Base-by-base conservation (phyloP, 768 basidiomycete species). In the Lactifluus rugatus region DNA sequence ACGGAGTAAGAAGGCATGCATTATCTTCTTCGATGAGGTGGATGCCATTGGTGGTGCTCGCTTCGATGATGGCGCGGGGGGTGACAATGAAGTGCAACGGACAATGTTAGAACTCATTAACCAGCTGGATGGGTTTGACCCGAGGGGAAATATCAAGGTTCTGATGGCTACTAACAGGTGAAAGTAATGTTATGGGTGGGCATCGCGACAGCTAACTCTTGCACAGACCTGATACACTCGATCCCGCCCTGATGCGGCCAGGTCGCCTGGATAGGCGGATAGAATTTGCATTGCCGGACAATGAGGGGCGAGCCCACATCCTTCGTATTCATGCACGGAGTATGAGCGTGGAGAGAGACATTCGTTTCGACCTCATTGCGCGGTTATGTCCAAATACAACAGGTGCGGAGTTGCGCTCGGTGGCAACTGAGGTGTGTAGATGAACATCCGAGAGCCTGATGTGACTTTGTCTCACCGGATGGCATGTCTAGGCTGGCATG, bases 21-120 rank as follows among this genome's bases (percentile, higher is more conserved):
- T 99, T 69, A 97, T 99, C 68, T 99, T 99, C 75, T 98, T 99
- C 64, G 96, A 99, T 66, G 96, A 98, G 77, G 84, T 99, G 14
- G 96, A 98, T 66, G 96, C 96, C 47, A 92, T 98, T 60, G 96
- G 96, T 70, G 96, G 96, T 54, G 96, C 96, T 17, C 82, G 96
- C 49, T 96, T 95, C 67, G 96, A 98, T 67, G 96, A 99, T 68
- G 96, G 96, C 54, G 96, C 94, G 32, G 96, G 96, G 36, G 96
- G 96, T 32, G 96, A 99, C 65, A 98, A 99, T 67, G 96, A 99
- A 69, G 96, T 99, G 44, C 96, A 99, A 73, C 76, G 96, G 70
- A 99, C 96, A 11, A 99, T 99, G 96, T 76, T 99, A 76, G 96
- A 99, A 73, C 75, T 98, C 67, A 98, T 99, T 68, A 98, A 98